phyloP scores from a whole-genome alignment of 805 yeast species.

The Suhomyces tanzawaensis region DNA sequence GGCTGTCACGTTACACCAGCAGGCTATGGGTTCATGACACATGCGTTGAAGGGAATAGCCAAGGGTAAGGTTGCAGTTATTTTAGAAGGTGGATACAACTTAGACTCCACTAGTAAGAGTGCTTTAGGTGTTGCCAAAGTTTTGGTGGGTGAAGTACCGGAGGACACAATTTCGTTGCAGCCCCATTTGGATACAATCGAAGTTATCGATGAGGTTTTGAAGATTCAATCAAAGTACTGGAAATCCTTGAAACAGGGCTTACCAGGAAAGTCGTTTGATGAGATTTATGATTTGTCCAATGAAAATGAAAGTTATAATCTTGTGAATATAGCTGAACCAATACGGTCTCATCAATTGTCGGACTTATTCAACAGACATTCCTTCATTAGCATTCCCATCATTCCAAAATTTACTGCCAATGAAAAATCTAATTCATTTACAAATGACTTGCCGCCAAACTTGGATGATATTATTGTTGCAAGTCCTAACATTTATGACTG shows the following conservation, averaged over 20 bases:
- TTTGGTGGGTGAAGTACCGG: slow-evolving; percentile 93
- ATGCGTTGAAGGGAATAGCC: slow-evolving; percentile 81
- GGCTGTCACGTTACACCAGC: slow-evolving; percentile 95
- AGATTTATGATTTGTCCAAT: slow-evolving; percentile 36
- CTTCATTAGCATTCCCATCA: slow-evolving; percentile 68
- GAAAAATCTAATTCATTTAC: slow-evolving; percentile 25
- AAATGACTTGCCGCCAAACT: slow-evolving; percentile 45
- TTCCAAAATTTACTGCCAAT: slow-evolving; percentile 26
- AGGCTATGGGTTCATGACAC: slow-evolving; percentile 96
- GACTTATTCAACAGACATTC: slow-evolving; percentile 52
- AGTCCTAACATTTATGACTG: slow-evolving; percentile 64
- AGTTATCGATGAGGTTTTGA: slow-evolving; percentile 76
- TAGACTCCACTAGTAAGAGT: slow-evolving; percentile 85
- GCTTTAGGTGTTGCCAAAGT: slow-evolving; percentile 92
- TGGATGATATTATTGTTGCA: slow-evolving; percentile 67
- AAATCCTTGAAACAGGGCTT: slow-evolving; percentile 72
- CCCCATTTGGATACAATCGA: slow-evolving; percentile 79
- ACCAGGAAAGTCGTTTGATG: slow-evolving; percentile 39
- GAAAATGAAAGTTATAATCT: slow-evolving; percentile 28
- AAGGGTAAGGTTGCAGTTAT: slow-evolving; percentile 86
- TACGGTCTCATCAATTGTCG: slow-evolving; percentile 67
- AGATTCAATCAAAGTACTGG: slow-evolving; percentile 85
- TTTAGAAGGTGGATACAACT: slow-evolving; percentile 94
- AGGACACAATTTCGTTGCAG: slow-evolving; percentile 57
- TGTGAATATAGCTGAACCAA: slow-evolving; percentile 65